Evolutionary conservation across 1,284 basidiomycete species (phyloP).

Genomic region (Irpex sp.): DNA sequence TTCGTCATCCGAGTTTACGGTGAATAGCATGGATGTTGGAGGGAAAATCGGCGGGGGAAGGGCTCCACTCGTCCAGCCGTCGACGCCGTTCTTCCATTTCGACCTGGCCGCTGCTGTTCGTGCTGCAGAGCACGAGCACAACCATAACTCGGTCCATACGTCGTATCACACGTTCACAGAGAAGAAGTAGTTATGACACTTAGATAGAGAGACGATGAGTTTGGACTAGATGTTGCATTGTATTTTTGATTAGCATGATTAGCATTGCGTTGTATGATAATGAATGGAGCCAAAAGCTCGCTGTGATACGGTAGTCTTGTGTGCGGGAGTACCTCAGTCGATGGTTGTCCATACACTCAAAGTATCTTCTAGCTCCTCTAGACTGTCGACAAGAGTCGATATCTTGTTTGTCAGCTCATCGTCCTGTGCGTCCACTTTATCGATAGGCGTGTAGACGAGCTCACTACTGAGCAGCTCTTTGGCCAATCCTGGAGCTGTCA

Average conservation of each 20-base stretch:
- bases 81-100: conserved; percentile 85
- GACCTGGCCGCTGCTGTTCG: conserved; percentile 70
- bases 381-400: conserved; percentile 44
- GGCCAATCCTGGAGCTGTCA: conserved; percentile 32
- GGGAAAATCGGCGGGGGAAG: background rate
- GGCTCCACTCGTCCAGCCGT: conserved; percentile 39
- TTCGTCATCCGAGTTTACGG: conserved; percentile 21
- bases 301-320: background rate
- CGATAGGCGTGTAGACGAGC: conserved; percentile 52
- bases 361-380: conserved; percentile 64
- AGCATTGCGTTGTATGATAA: conserved; percentile 2
- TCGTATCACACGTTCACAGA: background rate
- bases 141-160: background rate
- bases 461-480: conserved; percentile 51
- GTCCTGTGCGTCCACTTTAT: conserved; percentile 32
- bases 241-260: conserved; percentile 8
- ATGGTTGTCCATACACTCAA: conserved; percentile 61
- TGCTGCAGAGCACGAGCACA: conserved; percentile 63
- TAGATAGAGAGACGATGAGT: conserved; percentile 1
- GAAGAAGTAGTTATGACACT: conserved; percentile 1
- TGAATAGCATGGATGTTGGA: conserved; percentile 17
- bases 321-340: conserved; percentile 20
- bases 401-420: conserved; percentile 41
- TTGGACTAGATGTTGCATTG: background rate
- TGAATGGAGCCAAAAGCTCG: background rate